Evolutionary conservation across 108 stramenopile species (phyloP), one percentile per base, ranked within the genome.

Genomic region (Discostella pseudostelligera): DNA sequence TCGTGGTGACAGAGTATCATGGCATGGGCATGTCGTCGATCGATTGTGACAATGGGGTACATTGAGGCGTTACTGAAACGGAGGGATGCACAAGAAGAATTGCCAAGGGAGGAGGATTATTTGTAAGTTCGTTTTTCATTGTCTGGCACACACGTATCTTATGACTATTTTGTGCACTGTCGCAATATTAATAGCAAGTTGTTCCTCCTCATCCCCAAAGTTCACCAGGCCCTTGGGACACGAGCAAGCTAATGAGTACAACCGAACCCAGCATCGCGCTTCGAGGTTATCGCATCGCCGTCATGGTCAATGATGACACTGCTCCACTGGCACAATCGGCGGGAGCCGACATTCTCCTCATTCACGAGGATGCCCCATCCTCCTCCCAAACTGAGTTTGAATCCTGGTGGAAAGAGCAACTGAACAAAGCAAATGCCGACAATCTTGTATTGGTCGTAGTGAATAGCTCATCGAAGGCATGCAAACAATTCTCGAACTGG

Each of bases 21-120:
- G 64, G 79, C 79, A n/a, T 80, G 79, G 79, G 79, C 79, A 16
- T 65, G 62, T 14, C 62, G 79, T 29, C 44, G 62, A 43, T 69
- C 67, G 4, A 36, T 65, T 12, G 79, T 80, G 5, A 75, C 79
- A 7, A 32, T 32, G 39, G 74, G 25, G 35, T 80, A 71, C 36
- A 16, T 80, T 0, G 42, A 59, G 44, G 57, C 69, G 13, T 51
- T 80, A 54, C 36, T 80, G 43, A 37, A 37, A 26, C 69, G 79
- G 50, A 49, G 32, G 56, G n/a, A 57, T 12, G 42, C 62, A 20
- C 12, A 4, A 8, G 69, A 70, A 17, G 37, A 25, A 6, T 13
- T 80, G 37, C 79, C 79, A 8, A 48, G 46, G 14, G 79, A 76
- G 60, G 62, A 59, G 20, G 79, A 80, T 32, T 80, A 58, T 55